A percentile compares a stretch with the other conserved stretches of the same genome.
phyloP scores from a whole-genome alignment of 192 early-diverging fungal genomes.

The Entomortierella lignicola region DNA sequence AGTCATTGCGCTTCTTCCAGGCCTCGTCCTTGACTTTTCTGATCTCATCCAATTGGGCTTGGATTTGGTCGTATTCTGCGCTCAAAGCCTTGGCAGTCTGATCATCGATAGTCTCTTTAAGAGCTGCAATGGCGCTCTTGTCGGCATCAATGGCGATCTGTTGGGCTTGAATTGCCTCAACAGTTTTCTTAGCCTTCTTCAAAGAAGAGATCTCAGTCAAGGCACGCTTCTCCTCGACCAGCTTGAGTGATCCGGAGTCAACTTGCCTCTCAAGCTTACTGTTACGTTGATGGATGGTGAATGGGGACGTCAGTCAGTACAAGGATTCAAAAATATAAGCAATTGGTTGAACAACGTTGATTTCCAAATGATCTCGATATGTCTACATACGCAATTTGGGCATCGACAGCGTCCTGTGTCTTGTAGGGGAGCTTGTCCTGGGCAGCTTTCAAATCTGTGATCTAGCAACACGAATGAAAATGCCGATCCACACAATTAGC shows the following conservation, averaged over 20 bases:
- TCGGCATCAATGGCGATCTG: conserved; percentile 67
- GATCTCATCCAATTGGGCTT: conserved; percentile 77
- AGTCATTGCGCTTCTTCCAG: conserved; percentile 71
- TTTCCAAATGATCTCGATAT: not conserved
- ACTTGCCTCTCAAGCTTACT: conserved; percentile 83
- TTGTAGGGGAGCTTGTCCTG: conserved; percentile 87
- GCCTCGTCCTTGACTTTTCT: conserved; percentile 71
- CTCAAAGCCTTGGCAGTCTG: conserved; percentile 72
- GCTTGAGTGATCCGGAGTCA: conserved; percentile 77
- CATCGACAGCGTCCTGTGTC: conserved; percentile 83
- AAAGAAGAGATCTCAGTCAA: conserved; percentile 85
- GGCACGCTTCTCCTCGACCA: conserved; percentile 91
- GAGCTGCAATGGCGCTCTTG: conserved; percentile 68
- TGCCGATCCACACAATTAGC: no score
- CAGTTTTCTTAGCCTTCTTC: conserved; percentile 79
- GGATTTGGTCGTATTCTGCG: conserved; percentile 75
- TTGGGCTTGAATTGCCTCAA: conserved; percentile 71
- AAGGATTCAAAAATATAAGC: no score
- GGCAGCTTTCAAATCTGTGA: conserved; percentile 76
- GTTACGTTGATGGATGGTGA: not conserved
- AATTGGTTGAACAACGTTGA: not conserved
- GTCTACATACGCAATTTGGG: conserved; percentile 70
- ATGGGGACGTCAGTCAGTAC: not conserved
- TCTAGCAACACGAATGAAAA: no score
- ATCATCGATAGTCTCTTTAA: conserved; percentile 77